Evolutionary conservation across 768 basidiomycete species (phyloP).

Genomic region (Pleurotus cornucopiae): DNA sequence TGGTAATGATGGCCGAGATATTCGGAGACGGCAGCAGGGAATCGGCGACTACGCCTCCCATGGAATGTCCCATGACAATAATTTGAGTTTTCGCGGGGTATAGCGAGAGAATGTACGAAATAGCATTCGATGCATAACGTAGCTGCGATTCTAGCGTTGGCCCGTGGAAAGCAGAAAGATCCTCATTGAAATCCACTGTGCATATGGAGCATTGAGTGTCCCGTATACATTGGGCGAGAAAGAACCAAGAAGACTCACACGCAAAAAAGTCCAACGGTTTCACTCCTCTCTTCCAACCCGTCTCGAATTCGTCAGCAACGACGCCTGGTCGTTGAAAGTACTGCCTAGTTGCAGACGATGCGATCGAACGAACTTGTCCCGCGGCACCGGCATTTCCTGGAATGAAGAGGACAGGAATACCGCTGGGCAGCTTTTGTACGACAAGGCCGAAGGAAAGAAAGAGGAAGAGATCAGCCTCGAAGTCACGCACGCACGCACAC

Average conservation of each 20-base stretch:
- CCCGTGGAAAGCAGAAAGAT: constrained; percentile 93
- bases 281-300: constrained; percentile 25
- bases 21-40: constrained; percentile 65
- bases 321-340: constrained; percentile 62
- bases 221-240: not conserved
- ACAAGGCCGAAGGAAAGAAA: not conserved
- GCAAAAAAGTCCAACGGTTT: constrained; percentile 83
- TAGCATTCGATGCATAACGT: constrained; percentile 63
- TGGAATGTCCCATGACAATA: constrained; percentile 88
- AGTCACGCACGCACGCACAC: no score
- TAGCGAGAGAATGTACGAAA: constrained; percentile 73
- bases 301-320: constrained; percentile 49
- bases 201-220: not conserved
- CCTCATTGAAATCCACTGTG: constrained; percentile 93
- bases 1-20: constrained; percentile 84
- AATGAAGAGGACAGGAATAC: constrained; percentile 90
- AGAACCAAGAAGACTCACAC: constrained; percentile 39
- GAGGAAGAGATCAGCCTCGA: no score
- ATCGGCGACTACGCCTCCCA: constrained; percentile 92
- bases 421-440: constrained; percentile 23
- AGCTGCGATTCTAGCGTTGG: constrained; percentile 83
- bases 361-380: constrained; percentile 90
- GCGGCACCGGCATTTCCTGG: constrained; percentile 97
- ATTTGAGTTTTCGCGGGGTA: constrained; percentile 66
- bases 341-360: constrained; percentile 83